Conservation (phyloP, 148 eudicot genomes). For the Cornus suecica region DNA sequence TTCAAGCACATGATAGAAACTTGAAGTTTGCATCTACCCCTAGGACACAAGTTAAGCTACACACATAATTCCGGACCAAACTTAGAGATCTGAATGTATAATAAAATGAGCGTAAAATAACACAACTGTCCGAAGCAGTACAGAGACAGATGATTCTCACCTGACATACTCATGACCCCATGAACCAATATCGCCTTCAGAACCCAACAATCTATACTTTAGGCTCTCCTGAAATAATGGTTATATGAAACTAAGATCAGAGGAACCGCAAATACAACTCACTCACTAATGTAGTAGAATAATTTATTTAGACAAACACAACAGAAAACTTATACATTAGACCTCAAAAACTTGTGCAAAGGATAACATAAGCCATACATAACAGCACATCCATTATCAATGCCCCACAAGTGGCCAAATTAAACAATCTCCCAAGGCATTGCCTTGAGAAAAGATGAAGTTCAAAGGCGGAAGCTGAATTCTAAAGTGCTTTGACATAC, state of each 20-base stretch:
- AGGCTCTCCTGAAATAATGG: slow-evolving; percentile 70
- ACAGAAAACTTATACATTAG: neutral
- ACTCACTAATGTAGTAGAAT: neutral
- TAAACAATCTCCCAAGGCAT: neutral
- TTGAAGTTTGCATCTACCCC: too few species aligned
- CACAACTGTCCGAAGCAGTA: too few species aligned
- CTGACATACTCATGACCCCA: slow-evolving; percentile 99
- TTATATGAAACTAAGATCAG: neutral
- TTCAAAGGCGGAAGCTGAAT: neutral
- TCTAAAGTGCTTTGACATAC: slow-evolving; percentile 28
- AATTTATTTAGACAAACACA: neutral
- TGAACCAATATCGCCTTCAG: slow-evolving; percentile 94
- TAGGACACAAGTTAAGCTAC: too few species aligned
- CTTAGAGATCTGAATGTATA: too few species aligned
- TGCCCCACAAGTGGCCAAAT: neutral
- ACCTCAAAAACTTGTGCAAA: neutral
- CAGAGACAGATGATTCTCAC: slow-evolving; percentile 26
- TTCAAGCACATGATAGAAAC: too few species aligned
- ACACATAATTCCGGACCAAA: too few species aligned
- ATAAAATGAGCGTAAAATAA: neutral
- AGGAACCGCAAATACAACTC: neutral
- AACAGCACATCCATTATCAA: neutral
- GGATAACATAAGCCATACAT: neutral
- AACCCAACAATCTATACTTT: slow-evolving; percentile 83
- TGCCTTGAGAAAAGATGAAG: neutral